Conservation (phyloP, 176 grass and related monocot species). For the Oryza meyeriana region DNA sequence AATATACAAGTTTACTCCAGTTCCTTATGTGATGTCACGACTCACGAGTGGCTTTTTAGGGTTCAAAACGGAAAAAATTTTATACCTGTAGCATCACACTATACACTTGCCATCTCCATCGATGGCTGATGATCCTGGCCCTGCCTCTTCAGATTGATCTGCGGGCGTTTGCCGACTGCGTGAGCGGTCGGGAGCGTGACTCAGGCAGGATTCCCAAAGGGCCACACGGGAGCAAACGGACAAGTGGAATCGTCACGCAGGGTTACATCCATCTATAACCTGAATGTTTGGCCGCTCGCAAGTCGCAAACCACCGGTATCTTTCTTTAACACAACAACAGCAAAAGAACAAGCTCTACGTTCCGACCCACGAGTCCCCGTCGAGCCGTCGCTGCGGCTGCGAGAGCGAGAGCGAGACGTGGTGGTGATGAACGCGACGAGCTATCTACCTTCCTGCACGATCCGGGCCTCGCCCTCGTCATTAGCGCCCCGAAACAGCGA, state of each 20-base stretch:
- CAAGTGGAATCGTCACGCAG: not conserved
- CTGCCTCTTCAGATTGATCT: not conserved
- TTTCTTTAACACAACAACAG: not conserved
- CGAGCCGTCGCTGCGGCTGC: too few relatives aligned
- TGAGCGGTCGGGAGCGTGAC: not conserved
- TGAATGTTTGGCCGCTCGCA: not conserved
- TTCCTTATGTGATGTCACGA: too few relatives aligned
- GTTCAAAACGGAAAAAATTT: too few relatives aligned
- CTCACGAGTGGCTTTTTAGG: too few relatives aligned
- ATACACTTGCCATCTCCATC: not conserved
- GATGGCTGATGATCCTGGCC: not conserved
- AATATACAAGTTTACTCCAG: not conserved
- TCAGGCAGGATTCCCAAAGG: not conserved
- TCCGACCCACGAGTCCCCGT: too few relatives aligned
- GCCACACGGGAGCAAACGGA: not conserved
- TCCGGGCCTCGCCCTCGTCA: too few relatives aligned
- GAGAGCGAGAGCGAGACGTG: too few relatives aligned
- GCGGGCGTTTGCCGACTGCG: not conserved
- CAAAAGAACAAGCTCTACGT: not conserved
- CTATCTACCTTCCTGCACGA: too few relatives aligned
- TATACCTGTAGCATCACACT: not conserved
- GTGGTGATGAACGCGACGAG: too few relatives aligned
- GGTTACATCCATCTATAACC: not conserved
- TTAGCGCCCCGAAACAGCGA: too few relatives aligned
- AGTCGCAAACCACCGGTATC: not conserved